Conservation (phyloP, 108 stramenopile genomes). For the Fragilaria radians region DNA sequence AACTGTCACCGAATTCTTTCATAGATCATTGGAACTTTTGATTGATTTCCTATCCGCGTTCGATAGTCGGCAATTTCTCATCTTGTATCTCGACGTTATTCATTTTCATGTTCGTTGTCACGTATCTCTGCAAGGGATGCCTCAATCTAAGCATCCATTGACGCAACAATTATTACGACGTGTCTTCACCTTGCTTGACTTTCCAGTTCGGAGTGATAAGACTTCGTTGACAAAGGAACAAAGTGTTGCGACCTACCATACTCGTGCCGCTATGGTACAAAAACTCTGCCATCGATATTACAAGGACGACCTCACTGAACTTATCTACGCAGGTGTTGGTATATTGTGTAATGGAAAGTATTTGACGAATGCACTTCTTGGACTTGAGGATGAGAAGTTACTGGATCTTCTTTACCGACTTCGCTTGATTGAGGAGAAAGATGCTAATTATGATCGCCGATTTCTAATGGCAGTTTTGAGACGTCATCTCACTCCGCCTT, state of each 20-base stretch:
- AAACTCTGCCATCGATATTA: slow-evolving; percentile 69
- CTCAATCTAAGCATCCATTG: slow-evolving; percentile 27
- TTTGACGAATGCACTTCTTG: slow-evolving; percentile 28
- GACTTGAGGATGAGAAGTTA: slow-evolving; percentile 49
- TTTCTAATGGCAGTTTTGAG: slow-evolving; percentile 52
- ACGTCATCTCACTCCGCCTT: slow-evolving; percentile 56
- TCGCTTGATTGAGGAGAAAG: slow-evolving; percentile 53
- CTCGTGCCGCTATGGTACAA: slow-evolving; percentile 54
- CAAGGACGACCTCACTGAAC: slow-evolving; percentile 39
- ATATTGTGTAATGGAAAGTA: slow-evolving; percentile 28
- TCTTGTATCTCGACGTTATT: slow-evolving; percentile 39
- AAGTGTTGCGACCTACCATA: slow-evolving; percentile 30
- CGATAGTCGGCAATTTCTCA: slow-evolving; percentile 40
- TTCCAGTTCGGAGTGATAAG: slow-evolving; percentile 23
- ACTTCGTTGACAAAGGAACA: slow-evolving; percentile 29
- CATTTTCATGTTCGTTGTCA: slow-evolving; percentile 46
- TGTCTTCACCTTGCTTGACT: slow-evolving; percentile 17
- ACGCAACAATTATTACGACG: slow-evolving; percentile 33
- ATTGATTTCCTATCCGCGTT: slow-evolving; percentile 41
- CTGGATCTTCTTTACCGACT: slow-evolving; percentile 66
- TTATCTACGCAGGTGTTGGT: slow-evolving; percentile 68
- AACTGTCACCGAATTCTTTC: slow-evolving; percentile 18
- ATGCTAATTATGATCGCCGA: slow-evolving; percentile 17
- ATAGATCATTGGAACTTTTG: slow-evolving; percentile 45
- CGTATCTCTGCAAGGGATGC: slow-evolving; percentile 10